phyloP scores from a whole-genome alignment of 768 basidiomycete species.

The Rhodosporidiobolus odoratus region DNA sequence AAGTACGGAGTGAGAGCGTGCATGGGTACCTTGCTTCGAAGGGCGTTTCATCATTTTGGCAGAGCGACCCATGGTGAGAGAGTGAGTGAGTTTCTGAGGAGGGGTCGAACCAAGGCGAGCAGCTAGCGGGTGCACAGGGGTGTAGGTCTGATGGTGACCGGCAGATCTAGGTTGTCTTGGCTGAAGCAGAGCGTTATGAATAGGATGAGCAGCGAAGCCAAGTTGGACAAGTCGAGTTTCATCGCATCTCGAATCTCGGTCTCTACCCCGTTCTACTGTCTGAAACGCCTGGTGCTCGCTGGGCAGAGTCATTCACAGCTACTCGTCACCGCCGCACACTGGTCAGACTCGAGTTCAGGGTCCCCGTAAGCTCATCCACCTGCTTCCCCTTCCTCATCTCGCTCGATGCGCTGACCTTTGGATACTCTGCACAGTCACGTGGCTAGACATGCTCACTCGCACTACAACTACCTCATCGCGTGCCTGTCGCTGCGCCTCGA shows the following conservation, averaged over 20 bases:
- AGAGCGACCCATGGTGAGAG: conserved; percentile 16
- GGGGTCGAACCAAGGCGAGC: not conserved
- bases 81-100: not conserved
- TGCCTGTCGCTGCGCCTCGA: conserved; percentile 30
- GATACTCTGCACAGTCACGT: not conserved
- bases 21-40: conserved; percentile 4
- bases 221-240: no score
- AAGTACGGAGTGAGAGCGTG: not conserved
- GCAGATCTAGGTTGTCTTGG: no score
- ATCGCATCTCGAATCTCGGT: not conserved
- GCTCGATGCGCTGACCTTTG: not conserved
- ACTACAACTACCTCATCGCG: no score
- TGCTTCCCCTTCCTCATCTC: not conserved
- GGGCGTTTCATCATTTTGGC: conserved; percentile 30
- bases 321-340: no score
- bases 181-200: no score
- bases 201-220: no score
- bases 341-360: no score
- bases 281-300: no score
- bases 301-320: no score
- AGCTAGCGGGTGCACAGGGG: not conserved
- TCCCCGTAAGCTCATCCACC: no score
- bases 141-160: no score
- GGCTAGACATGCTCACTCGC: not conserved
- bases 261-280: not conserved